Base-by-base conservation (phyloP, 352 stramenopile species). In the Phytophthora megakarya region DNA sequence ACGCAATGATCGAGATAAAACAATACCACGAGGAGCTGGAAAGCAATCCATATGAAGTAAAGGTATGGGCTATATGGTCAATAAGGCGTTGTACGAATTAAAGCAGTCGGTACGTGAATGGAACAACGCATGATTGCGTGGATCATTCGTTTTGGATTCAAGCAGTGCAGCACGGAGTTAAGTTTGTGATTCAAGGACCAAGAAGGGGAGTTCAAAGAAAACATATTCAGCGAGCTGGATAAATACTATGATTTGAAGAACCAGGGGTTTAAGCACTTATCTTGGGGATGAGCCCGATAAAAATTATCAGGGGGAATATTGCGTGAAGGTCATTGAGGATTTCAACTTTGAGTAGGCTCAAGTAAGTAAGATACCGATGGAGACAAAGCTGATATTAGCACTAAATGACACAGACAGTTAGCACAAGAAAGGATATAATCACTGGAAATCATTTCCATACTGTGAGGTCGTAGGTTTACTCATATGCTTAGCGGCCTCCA, bases 221-320 rank as follows among this genome's bases (percentile, higher is more conserved):
- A 56, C 5, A 38, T 72, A 45, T 76, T 76, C 26, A 21, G 45
- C 1, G 35, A 49, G 0, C 19, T 76, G 35, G 32, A 69, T 11
- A 19, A 56, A 22, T 18, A 39, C 21, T 76, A 76, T 19, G 62
- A 46, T 2, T 22, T 75, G 3, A 75, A 72, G 11, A 62, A 72
- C 51, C 67, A 75, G n/a, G 61, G 46, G 3, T 13, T 45, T 70
- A 1, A 40, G 25, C 35, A 65, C n/a, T 13, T 65, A 61, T 16
- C 30, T 61, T 15, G 52, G 53, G 10, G 53, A 61, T 1, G 39
- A 65, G 48, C 53, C 65, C 1, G 42, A 64, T 15, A 55, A 64
- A 23, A 46, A 58, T 16, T 45, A 68, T 35, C 44, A 68, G 18
- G 53, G n/a, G 1, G n/a, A 47, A 1, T 67, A 67, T 21, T 61